phyloP scores from a whole-genome alignment of 108 stramenopile genomes.

The Discostella pseudostelligera region DNA sequence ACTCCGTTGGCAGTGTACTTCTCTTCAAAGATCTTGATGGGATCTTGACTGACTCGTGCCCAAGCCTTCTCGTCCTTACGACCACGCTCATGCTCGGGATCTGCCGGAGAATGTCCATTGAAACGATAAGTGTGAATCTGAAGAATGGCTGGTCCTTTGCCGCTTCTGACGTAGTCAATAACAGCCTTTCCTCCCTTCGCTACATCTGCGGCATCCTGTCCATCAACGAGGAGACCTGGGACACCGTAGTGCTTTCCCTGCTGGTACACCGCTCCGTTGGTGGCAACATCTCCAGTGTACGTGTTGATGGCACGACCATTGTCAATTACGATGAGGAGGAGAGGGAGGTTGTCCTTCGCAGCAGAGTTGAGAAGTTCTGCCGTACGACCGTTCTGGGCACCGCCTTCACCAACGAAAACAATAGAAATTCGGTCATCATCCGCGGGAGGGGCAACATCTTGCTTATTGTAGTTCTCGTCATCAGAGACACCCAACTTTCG shows the following conservation, averaged over 20 bases:
- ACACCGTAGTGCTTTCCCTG: conserved; percentile 96
- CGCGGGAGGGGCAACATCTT: conserved; percentile 75
- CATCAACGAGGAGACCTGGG: conserved; percentile 92
- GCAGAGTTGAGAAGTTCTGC: conserved; percentile 96
- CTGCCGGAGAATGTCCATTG: conserved; percentile 97
- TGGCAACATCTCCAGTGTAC: conserved; percentile 95
- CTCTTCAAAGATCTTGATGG: conserved; percentile 93
- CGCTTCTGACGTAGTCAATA: conserved; percentile 92
- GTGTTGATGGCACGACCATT: conserved; percentile 99
- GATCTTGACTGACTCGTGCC: conserved; percentile 94
- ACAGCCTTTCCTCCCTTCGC: conserved; percentile 95
- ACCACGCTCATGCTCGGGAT: conserved; percentile 98
- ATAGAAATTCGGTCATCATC: conserved; percentile 91
- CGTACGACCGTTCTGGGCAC: conserved; percentile 95
- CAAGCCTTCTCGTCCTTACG: conserved; percentile 98
- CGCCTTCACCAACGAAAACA: conserved; percentile 96
- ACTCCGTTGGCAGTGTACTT: conserved; percentile 70
- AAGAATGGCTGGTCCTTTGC: conserved; percentile 94
- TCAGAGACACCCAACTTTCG: conserved; percentile 87
- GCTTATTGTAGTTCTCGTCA: conserved; percentile 74
- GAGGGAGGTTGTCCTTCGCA: conserved; percentile 94
- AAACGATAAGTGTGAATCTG: conserved; percentile 98
- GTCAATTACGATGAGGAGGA: conserved; percentile 94
- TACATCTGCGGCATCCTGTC: conserved; percentile 88
- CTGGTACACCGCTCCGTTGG: conserved; percentile 88